phyloP scores from a whole-genome alignment of 225 moss, liverwort and hornwort species.

The Climacium dendroides region DNA sequence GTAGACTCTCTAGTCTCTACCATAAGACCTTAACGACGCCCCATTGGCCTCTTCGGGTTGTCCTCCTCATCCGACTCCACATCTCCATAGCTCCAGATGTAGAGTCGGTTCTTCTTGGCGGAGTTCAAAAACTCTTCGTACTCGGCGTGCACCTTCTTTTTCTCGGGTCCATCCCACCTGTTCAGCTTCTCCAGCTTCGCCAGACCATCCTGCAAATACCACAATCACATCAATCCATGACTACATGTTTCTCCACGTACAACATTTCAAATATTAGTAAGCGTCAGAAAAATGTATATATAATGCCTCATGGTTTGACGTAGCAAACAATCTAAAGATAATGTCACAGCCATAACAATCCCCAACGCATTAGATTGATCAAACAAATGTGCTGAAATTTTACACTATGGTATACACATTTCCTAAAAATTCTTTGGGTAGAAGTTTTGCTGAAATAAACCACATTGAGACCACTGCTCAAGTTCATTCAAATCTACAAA shows the following conservation, averaged over 20 bases:
- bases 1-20: not conserved
- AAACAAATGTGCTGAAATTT: not conserved
- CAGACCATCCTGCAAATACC: conserved; percentile 37
- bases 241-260: not conserved
- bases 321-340: too few species aligned
- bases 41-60: conserved; percentile 30
- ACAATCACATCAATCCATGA: not conserved
- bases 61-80: conserved; percentile 93
- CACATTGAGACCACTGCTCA: not conserved
- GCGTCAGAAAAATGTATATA: not conserved
- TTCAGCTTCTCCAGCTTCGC: conserved; percentile 76
- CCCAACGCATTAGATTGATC: not conserved
- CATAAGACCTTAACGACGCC: conserved; percentile 15
- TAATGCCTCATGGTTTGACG: not conserved
- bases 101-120: conserved; percentile 59
- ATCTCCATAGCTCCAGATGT: conserved; percentile 94
- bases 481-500: not conserved
- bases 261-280: not conserved
- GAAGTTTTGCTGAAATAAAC: not conserved
- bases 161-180: conserved; percentile 62
- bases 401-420: not conserved
- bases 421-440: not conserved
- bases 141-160: conserved; percentile 49
- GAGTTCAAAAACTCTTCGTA: conserved; percentile 46
- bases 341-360: not conserved